Evolutionary conservation across 306 rosid genomes (phyloP), one percentile per base, ranked within the genome.

Genomic region (Carpinus viminea): DNA sequence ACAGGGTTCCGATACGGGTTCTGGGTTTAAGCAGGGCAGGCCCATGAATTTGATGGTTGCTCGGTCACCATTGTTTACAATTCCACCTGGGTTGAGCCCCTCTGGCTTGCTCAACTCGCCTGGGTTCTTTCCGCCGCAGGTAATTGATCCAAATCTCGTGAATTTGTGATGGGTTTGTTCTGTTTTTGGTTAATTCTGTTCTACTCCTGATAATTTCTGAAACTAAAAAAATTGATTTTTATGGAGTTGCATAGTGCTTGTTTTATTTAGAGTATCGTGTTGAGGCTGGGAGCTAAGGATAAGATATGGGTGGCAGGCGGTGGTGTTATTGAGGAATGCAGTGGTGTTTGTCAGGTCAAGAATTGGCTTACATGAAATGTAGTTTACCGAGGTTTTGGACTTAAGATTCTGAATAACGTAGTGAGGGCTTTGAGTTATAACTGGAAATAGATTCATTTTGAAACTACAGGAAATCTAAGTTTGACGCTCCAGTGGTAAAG

Each of bases 81-180:
- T 95, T 10, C 95, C 98, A 0, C 90, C 97, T 2, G 98, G 97
- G 57, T 73, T 95, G 80, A 93, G 94, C 73, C 97, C 99, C 18
- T 96, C 99, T 2, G 98, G 97, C 3, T 88, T 93, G 80, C 89
- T 96, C n/a, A 96, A 91, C 75, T 96, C 99, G 2, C 99, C 99
- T 0, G 96, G 93, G 0, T 90, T 96, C 86, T 96, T 91, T 85
- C 80, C 97, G 16, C 98, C 98, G 2, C 97, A 84, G 94, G 99
- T 96, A 79, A 85, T 77, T 77, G n/a, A 38, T 76, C 11, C 20
- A 2, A 12, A 57, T 59, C 16, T 56, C 0, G 16, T 45, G 55
- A 15, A 36, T 64, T 34, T 13, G 6, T 76, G 12, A 34, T 72
- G 7, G 20, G 60, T 57, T 55, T 52, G 46, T 20, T 65, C 62